These are phyloP conservation scores for Colletotrichum endophyticum DNA, from an alignment of 2,329 filamentous ascomycete genomes.

Conservation along the genomic window DNA sequence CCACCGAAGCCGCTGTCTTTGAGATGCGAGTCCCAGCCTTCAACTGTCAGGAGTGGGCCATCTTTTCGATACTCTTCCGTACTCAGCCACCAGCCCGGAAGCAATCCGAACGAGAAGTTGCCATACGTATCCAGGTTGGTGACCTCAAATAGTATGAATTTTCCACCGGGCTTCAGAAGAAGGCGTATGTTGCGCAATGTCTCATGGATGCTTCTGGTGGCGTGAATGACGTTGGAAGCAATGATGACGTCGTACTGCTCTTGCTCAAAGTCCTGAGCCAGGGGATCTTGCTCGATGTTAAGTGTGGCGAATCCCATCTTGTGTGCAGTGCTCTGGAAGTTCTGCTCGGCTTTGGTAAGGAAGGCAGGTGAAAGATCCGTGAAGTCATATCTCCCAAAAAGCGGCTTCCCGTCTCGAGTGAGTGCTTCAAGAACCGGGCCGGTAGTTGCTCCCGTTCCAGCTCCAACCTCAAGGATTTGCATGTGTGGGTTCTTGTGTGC, in stretches of 20 bases:
- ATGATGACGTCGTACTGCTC: slow-evolving; percentile 31
- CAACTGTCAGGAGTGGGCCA: neutral
- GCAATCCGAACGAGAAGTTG: neutral
- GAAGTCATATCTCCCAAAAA: neutral
- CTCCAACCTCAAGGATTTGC: neutral
- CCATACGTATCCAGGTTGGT: neutral
- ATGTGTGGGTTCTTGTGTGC: neutral
- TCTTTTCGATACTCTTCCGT: neutral
- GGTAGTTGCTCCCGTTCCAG: neutral
- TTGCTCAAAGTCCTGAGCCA: slow-evolving; percentile 29
- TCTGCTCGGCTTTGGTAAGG: neutral
- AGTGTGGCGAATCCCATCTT: slow-evolving; percentile 26
- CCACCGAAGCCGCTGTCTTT: neutral
- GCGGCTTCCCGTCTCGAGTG: neutral
- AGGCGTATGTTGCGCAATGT: slow-evolving; percentile 25
- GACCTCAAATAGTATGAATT: slow-evolving; percentile 19
- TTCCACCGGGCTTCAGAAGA: slow-evolving; percentile 35
- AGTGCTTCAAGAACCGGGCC: neutral
- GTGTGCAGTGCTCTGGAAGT: neutral
- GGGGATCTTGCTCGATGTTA: slow-evolving; percentile 32
- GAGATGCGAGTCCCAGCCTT: no score
- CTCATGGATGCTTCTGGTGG: slow-evolving; percentile 24
- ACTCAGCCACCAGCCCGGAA: neutral
- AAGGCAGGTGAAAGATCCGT: neutral
- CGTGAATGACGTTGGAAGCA: slow-evolving; percentile 31